A percentile compares a stretch with the other conserved stretches of the same genome.
Conservation (phyloP, 805 yeast species). For the Candida tallmaniae region DNA sequence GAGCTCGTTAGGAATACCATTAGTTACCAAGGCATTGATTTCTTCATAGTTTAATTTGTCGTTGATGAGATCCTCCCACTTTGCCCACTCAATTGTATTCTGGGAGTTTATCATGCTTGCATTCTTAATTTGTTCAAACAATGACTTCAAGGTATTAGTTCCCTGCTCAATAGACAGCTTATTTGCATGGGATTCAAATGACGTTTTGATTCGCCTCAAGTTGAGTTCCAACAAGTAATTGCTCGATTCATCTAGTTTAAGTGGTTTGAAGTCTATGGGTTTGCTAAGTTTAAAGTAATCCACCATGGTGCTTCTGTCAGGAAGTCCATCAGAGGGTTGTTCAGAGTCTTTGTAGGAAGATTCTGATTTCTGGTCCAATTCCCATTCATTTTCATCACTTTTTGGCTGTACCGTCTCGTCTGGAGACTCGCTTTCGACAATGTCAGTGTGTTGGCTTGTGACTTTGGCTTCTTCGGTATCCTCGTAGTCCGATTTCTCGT, state of each 20-base stretch:
- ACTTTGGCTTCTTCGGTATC: not conserved
- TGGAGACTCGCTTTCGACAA: too few relatives aligned
- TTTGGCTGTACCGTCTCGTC: not conserved
- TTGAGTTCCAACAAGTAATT: slow-evolving; percentile 57
- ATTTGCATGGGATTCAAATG: slow-evolving; percentile 45
- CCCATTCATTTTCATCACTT: not conserved
- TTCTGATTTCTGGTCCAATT: not conserved
- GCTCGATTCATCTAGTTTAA: not conserved
- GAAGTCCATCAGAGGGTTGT: too few relatives aligned
- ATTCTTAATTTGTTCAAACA: slow-evolving; percentile 22
- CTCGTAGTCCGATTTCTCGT: not conserved
- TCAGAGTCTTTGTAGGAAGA: too few relatives aligned
- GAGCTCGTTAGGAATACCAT: slow-evolving; percentile 80
- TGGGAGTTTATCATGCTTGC: slow-evolving; percentile 6
- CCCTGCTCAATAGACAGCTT: slow-evolving; percentile 40
- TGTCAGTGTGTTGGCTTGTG: too few relatives aligned
- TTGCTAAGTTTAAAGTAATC: slow-evolving; percentile 8
- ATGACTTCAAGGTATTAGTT: slow-evolving; percentile 28
- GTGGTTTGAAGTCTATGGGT: slow-evolving; percentile 10
- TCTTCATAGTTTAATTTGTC: slow-evolving; percentile 68
- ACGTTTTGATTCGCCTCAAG: slow-evolving; percentile 50
- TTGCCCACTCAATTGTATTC: slow-evolving; percentile 65
- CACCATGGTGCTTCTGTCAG: slow-evolving; percentile 7
- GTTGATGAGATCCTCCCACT: slow-evolving; percentile 80
- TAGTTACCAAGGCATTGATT: slow-evolving; percentile 59